These are phyloP conservation scores for Haplosporangium sp. DNA, from an alignment of 371 early-diverging fungal species.

Conservation along the genomic window DNA sequence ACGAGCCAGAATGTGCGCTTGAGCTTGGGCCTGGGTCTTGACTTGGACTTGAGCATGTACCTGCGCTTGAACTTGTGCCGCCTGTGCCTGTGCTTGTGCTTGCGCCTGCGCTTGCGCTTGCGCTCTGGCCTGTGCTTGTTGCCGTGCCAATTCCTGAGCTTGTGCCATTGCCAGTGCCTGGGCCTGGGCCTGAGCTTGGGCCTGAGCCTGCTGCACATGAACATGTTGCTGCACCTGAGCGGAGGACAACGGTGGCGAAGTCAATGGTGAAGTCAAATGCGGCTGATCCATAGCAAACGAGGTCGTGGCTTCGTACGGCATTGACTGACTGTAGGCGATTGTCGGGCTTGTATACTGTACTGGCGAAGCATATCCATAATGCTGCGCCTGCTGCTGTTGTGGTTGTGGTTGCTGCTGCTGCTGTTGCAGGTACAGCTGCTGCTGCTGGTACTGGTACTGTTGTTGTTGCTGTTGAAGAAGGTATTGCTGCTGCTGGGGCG, in stretches of 20 bases:
- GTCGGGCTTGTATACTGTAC: slow-evolving; percentile 49
- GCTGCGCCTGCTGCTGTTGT: slow-evolving; percentile 40
- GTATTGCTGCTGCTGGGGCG: slow-evolving; percentile 55
- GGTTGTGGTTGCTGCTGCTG: slow-evolving; percentile 58
- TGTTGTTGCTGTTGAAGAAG: slow-evolving; percentile 42
- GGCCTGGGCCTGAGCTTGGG: slow-evolving; percentile 25
- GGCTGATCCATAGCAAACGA: slow-evolving; percentile 31
- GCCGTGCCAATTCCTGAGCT: slow-evolving; percentile 27
- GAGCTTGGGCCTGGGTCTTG: slow-evolving; percentile 19
- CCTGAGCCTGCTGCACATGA: slow-evolving; percentile 33
- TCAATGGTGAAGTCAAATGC: slow-evolving; percentile 31
- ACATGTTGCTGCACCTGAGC: slow-evolving; percentile 35
- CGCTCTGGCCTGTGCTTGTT: slow-evolving; percentile 1
- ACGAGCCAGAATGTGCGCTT: slow-evolving; percentile 36
- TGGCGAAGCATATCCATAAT: slow-evolving; percentile 36
- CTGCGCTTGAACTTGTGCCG: slow-evolving; percentile 13
- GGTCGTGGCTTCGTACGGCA: slow-evolving; percentile 40
- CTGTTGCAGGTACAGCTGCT: slow-evolving; percentile 27
- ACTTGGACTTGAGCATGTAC: slow-evolving; percentile 11
- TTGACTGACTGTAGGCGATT: slow-evolving; percentile 35
- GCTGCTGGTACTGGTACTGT: slow-evolving; percentile 31
- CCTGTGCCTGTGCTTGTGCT: slow-evolving; percentile 27
- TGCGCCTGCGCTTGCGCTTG: slow-evolving; percentile 41
- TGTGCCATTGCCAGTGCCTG: slow-evolving; percentile 13
- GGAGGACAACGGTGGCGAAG: slow-evolving; percentile 41